Conservation (phyloP, 257 asterid genomes). For the Paraleonurus japonicus region DNA sequence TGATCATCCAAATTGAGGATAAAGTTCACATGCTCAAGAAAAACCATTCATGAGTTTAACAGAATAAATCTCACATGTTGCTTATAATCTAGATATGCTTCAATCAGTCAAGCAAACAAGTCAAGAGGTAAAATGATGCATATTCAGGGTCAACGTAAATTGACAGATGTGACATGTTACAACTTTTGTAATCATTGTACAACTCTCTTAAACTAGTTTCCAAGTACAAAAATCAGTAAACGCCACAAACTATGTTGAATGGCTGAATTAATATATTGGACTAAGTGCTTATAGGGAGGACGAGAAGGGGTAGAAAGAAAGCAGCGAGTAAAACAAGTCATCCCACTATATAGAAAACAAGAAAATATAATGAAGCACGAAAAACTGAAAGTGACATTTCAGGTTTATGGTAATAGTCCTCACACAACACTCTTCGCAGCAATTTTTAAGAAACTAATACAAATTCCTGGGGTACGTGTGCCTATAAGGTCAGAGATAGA, state of each 20-base stretch:
- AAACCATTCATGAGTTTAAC: not conserved
- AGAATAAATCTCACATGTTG: not conserved
- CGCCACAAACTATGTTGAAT: not conserved
- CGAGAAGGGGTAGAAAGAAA: not conserved
- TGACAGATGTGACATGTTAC: slow-evolving; percentile 7
- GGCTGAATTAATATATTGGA: not conserved
- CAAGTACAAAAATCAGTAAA: not conserved
- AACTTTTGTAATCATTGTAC: not conserved
- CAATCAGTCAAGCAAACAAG: not conserved
- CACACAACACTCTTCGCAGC: not conserved
- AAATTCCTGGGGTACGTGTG: not conserved
- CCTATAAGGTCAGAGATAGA: not conserved
- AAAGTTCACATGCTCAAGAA: not conserved
- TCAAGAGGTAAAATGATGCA: not conserved
- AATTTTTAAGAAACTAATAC: not conserved
- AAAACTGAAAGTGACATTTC: not conserved
- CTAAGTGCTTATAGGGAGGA: not conserved
- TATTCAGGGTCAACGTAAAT: slow-evolving; percentile 1
- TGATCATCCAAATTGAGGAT: not conserved
- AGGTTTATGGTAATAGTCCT: not conserved
- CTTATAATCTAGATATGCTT: not conserved
- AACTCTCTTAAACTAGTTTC: not conserved
- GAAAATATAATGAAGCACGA: not conserved
- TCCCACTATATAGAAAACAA: not conserved
- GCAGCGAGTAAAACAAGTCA: not conserved